Evolutionary conservation across 2,329 filamentous ascomycete genomes (phyloP), one percentile per base, ranked within the genome.

Genomic region (Colletotrichum incanum): DNA sequence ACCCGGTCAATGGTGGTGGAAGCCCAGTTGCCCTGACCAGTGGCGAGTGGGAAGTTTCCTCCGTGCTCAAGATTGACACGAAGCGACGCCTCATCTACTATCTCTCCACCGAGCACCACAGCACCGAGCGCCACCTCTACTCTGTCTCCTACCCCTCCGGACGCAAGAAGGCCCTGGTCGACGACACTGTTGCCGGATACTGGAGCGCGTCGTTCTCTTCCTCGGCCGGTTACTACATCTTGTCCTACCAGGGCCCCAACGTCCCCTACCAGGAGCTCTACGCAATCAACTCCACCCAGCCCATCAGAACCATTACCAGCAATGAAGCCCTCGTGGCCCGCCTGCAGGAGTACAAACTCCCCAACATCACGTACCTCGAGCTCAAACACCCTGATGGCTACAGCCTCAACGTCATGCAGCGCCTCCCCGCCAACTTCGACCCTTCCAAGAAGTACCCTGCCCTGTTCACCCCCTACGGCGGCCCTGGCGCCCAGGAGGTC

Each of bases 261-360:
- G 88, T 93, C 0, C 91, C 92, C 0, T 93, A 92, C 80, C 91
- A 93, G 76, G 90, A 92, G 74, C 84, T 93, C 0, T 92, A 92
- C 80, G 82, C 87, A 0, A 78, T 86, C 72, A 88, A 91, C 77
- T 85, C 86, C 26, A 87, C 85, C 26, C 76, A 76, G 9, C 86
- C 90, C 0, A 79, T 93, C 11, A 86, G 88, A 7, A 89, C 87
- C 0, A 84, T 93, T 11, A 87, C 88, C 12, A 86, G 88, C 76
- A 93, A 93, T 78, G 85, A 86, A n/a, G 84, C 78, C 0, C 84
- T 92, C 2, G 86, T 88, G 76, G 79, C 84, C 31, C 86, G 82
- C n/a, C 84, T 93, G 1, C 81, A 89, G 16, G 82, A 86, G 31
- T 93, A 92, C 80, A 88, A 86, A 26, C 84, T 93, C 5, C 91